Conservation (phyloP, 108 stramenopile species). For the Nitzschia palea region DNA sequence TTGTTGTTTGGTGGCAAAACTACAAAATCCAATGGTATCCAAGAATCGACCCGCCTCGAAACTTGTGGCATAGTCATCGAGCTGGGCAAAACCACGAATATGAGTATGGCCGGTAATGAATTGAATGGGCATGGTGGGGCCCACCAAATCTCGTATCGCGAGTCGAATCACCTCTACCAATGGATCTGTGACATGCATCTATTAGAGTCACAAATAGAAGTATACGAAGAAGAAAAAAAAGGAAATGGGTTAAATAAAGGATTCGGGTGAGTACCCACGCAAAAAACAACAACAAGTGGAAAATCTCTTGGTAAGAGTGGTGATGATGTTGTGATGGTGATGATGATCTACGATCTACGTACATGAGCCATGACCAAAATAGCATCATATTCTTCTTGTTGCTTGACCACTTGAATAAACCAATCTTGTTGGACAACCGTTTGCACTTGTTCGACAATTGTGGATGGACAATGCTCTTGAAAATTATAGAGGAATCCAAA, state of each 20-base stretch:
- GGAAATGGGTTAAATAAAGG: background rate
- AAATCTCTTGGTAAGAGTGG: too few relatives aligned
- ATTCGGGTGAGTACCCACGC: background rate
- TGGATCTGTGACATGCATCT: constrained; percentile 68
- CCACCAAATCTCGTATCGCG: constrained; percentile 43
- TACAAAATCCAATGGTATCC: constrained; percentile 77
- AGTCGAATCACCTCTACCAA: constrained; percentile 47
- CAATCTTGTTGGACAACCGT: constrained; percentile 54
- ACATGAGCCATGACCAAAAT: constrained; percentile 69
- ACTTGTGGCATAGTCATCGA: constrained; percentile 43
- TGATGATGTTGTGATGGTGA: too few relatives aligned
- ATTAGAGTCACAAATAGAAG: background rate
- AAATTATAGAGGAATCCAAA: constrained; percentile 83
- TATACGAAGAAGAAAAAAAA: background rate
- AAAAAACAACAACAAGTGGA: background rate
- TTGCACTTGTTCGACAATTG: constrained; percentile 49
- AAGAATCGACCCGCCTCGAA: constrained; percentile 78
- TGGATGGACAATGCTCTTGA: constrained; percentile 19
- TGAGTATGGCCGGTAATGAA: constrained; percentile 82
- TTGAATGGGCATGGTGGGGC: constrained; percentile 55
- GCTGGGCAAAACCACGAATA: constrained; percentile 34
- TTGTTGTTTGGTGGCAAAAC: constrained; percentile 32
- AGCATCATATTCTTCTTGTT: constrained; percentile 45
- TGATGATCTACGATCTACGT: too few relatives aligned
- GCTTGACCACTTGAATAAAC: constrained; percentile 48